phyloP scores from a whole-genome alignment of 177 flowering plant species.

The Vitis hybrid region DNA sequence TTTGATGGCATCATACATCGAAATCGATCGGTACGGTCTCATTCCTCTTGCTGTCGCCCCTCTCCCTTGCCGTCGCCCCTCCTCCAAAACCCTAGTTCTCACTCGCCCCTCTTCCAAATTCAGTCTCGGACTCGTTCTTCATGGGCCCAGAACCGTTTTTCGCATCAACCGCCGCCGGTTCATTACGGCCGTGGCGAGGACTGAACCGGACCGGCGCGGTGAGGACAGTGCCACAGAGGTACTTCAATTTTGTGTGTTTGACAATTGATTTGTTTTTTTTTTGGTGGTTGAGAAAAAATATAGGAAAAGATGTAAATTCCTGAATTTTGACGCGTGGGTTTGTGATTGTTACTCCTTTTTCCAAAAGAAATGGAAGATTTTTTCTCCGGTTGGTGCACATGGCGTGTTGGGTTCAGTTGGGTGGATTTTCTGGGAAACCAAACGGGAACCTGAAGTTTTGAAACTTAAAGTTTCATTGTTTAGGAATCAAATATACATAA shows the following conservation, averaged over 20 bases:
- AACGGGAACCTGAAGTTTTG: no score
- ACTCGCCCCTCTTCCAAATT: slow-evolving; percentile 15
- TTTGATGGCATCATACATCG: slow-evolving; percentile 28
- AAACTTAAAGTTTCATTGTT: no score
- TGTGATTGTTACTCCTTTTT: no score
- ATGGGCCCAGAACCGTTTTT: slow-evolving; percentile 14
- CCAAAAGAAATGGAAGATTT: no score
- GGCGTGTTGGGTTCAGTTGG: no score
- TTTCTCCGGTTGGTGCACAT: no score
- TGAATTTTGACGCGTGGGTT: no score
- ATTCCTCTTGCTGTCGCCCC: slow-evolving; percentile 34
- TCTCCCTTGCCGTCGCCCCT: slow-evolving; percentile 26
- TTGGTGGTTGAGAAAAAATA: background rate
- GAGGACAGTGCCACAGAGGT: slow-evolving; percentile 39
- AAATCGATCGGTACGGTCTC: slow-evolving; percentile 28
- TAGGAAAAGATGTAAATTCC: background rate
- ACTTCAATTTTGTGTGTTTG: background rate
- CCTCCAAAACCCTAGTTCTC: slow-evolving; percentile 27
- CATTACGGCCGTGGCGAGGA: slow-evolving; percentile 33
- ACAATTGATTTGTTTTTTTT: background rate
- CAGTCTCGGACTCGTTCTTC: slow-evolving; percentile 15
- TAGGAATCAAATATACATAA: no score
- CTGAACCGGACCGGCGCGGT: slow-evolving; percentile 37
- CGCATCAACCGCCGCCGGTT: slow-evolving; percentile 18
- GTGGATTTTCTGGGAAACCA: no score